Evolutionary conservation across 2,329 filamentous ascomycete genomes (phyloP), one percentile per base, ranked within the genome.

Genomic region (Aspergillus puulaauensis): DNA sequence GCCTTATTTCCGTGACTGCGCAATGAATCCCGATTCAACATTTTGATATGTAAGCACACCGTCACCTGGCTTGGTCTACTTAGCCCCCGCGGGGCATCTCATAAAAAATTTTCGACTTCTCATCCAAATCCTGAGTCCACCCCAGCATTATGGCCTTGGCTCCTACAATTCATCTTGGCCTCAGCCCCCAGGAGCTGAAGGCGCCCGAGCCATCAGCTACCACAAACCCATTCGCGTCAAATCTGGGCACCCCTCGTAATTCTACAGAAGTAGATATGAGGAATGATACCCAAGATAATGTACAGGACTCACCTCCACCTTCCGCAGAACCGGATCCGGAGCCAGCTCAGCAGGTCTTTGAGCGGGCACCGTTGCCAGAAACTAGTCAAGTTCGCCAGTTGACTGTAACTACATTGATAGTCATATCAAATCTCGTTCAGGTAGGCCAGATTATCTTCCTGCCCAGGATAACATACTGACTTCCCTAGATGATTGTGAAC

Each of bases 371-470:
- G 4, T 51, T 60, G n/a, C 55, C 54, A 17, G 60, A 54, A 9
- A 61, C 57, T 11, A 67, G 56, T 4, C 59, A 57, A 41, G 46
- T 61, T 2, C 66, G 65, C 24, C 60, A 58, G 31, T 19, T 65
- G 17, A 54, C 57, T 2, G 61, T 68, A 31, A 67, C 65, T 19
- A 54, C 44, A 15, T 35, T 69, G 40, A 64, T 68, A 11, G 47
- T 69, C 19, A 50, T 67, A 17, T 60, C 66, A 15, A 69, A 69
- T 46, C 59, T 69, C n/a, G 60, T 68, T 6, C 67, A 69, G 65
- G 67, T 69, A 62, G 6, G n/a, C 11, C 6, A n/a, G 8, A 6
- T 6, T 9, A 9, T 15, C 6, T 19, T 19, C 6, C 15, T 33
- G 33, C 12, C 6, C n/a, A 24, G 12, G 3, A 3, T 24, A 33